Evolutionary conservation across 140 eudicot species (phyloP), one percentile per base, ranked within the genome.

Genomic region (Anethum foeniculum): DNA sequence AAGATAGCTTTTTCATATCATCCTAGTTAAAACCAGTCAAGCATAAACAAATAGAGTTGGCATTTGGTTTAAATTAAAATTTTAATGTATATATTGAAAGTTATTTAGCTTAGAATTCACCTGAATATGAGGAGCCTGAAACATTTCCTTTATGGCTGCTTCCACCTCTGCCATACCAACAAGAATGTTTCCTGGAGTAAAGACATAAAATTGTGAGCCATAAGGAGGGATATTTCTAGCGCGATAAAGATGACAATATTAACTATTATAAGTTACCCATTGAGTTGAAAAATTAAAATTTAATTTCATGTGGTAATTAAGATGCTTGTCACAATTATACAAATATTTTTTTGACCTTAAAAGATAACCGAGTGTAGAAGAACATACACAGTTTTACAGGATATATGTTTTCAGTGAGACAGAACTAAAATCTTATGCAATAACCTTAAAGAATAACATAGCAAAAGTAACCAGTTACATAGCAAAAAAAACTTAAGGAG

Each of bases 121-220:
- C 88, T 90, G 99, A 64, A 95, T 92, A 80, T 95, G 99, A 79
- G 99, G 99, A 79, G 99, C 97, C 86, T 95, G 97, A 80, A 95
- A 92, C 99, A 95, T 95, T 84, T 95, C 99, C 84, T 92, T 90
- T 78, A 95, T 95, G 54, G 99, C 97, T 84, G 97, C 92, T 85
- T 95, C 96, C 84, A 95, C 92, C 71, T 95, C 99, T 28, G 88
- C 77, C 97, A 92, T 89, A 30, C 99, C 97, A 77, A 92, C 96
- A 62, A 88, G 87, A 18, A 83, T 27, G 78, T 95, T 92, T 75
- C 86, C 99, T 95, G 88, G 79, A 78, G 79, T 64, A 46, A 72
- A 44, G 34, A 41, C 23, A 56, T 39, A 39, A 39, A 39, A 39
- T 39, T 39, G 43, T 39, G 43, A 39, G 43, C 43, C 43, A 39